A percentile compares a stretch with the other conserved stretches of the same genome.
phyloP scores from a whole-genome alignment of 805 yeast genomes.

The Komagataella pastoris region DNA sequence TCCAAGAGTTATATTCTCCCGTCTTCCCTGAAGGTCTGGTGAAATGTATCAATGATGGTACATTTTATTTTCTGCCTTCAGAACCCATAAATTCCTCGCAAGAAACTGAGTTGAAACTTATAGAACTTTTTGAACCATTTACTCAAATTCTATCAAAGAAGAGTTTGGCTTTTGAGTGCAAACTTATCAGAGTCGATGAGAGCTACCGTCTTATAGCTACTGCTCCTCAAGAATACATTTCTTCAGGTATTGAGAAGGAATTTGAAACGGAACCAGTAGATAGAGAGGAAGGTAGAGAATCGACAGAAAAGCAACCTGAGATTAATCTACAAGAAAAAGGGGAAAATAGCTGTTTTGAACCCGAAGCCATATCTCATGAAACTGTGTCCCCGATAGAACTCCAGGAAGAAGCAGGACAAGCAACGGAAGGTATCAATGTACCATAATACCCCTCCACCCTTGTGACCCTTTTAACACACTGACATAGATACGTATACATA shows the following conservation, averaged over 20 bases:
- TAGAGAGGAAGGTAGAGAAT: background rate
- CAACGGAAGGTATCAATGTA: background rate
- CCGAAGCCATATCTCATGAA: background rate
- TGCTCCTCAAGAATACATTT: background rate
- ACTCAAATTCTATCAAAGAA: background rate
- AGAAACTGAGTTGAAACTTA: background rate
- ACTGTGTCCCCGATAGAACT: background rate
- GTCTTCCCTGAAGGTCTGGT: background rate
- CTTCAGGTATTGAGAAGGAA: background rate
- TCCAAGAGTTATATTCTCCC: background rate
- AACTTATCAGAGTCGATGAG: background rate
- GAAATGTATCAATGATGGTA: background rate
- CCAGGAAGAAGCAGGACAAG: background rate
- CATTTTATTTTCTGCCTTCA: background rate
- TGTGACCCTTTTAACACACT: background rate
- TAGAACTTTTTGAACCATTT: background rate
- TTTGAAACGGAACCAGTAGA: background rate
- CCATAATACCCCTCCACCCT: background rate
- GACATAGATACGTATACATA: background rate
- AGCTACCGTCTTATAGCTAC: background rate
- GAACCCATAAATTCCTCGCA: background rate
- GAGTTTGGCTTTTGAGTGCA: background rate
- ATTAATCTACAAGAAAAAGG: background rate
- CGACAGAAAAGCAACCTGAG: background rate
- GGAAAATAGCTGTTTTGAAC: background rate